Evolutionary conservation across 208 protist genomes (phyloP).

Genomic region (Leishmania major): DNA sequence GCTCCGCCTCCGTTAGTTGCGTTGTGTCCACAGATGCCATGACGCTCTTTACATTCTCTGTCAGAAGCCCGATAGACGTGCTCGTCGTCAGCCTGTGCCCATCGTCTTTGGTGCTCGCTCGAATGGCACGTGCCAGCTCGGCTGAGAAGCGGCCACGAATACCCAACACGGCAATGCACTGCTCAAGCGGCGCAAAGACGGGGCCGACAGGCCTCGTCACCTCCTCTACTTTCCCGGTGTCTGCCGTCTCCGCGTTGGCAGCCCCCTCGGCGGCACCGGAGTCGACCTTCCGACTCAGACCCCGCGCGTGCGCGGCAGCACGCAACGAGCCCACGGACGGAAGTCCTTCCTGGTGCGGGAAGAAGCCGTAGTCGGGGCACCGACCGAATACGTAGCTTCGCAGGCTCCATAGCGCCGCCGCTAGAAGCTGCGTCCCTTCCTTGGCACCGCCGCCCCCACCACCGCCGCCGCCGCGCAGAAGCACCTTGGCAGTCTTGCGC

Average conservation of each 20-base stretch:
- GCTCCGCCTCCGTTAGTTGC: slow-evolving; percentile 56
- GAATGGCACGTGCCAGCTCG: slow-evolving; percentile 47
- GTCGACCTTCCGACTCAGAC: slow-evolving; percentile 30
- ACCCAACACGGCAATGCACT: slow-evolving; percentile 78
- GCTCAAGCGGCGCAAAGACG: slow-evolving; percentile 55
- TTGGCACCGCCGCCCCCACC: slow-evolving; percentile 23
- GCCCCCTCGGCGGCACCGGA: neutral
- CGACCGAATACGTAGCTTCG: slow-evolving; percentile 43
- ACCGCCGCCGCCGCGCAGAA: slow-evolving; percentile 25
- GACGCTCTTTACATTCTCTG: slow-evolving; percentile 35
- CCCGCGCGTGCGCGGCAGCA: slow-evolving; percentile 36
- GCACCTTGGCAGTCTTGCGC: slow-evolving; percentile 35
- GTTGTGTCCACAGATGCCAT: slow-evolving; percentile 37
- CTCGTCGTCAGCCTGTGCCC: slow-evolving; percentile 56
- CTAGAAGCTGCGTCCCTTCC: slow-evolving; percentile 56
- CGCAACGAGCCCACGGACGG: slow-evolving; percentile 35
- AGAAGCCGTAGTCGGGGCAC: slow-evolving; percentile 76
- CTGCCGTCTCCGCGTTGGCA: neutral
- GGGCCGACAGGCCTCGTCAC: neutral
- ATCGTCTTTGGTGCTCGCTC: slow-evolving; percentile 32
- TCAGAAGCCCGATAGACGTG: slow-evolving; percentile 42
- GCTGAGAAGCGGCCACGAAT: slow-evolving; percentile 65
- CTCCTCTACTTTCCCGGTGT: neutral
- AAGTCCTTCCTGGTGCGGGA: slow-evolving; percentile 17
- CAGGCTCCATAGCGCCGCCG: slow-evolving; percentile 79